Evolutionary conservation across 257 asterid genomes (phyloP), one percentile per base, ranked within the genome.

Genomic region (Gentiana straminea): DNA sequence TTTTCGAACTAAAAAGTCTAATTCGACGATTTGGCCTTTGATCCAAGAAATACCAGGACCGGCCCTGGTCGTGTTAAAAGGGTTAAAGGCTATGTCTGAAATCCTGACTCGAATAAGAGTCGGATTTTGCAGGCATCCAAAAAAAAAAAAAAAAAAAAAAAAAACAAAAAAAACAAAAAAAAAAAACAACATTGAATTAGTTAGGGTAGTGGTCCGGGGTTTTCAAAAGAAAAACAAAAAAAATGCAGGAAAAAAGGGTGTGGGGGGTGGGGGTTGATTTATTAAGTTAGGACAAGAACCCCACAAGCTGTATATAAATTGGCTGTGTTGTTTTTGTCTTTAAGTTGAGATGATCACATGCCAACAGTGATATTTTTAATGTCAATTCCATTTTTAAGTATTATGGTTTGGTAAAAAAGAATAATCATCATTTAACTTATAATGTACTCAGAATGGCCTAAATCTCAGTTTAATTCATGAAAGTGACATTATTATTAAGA

Each of bases 321-420:
- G 59, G 63, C 55, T 1, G 33, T 2, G 33, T 52, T 57, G n/a
- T 57, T 33, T 37, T 52, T 70, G 62, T 61, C 56, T 6, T n/a
- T 11, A 33, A 35, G 47, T 63, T 69, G 65, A 41, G 46, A 41
- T 53, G 53, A 69, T 69, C 62, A 72, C 71, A 59, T 59, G 61
- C 57, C 53, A 67, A 57, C 65, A 57, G 38, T 52, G 64, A 35
- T 56, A 43, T 41, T 35, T n/a, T 59, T 24, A 48, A 43, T 63
- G 52, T 44, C 51, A 50, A 59, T 58, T 62, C 7, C 55, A 62
- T 36, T 55, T 33, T 60, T 48, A 62, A 65, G 35, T 39, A 13
- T 55, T 61, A 36, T 61, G 64, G 70, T 63, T 72, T 58, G 73
- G 71, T 73, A 55, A 54, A 39, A 60, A 4, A 24, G 51, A 68